Conservation (phyloP, 2,329 filamentous ascomycete species). For the Cladobotryum protrusum region DNA sequence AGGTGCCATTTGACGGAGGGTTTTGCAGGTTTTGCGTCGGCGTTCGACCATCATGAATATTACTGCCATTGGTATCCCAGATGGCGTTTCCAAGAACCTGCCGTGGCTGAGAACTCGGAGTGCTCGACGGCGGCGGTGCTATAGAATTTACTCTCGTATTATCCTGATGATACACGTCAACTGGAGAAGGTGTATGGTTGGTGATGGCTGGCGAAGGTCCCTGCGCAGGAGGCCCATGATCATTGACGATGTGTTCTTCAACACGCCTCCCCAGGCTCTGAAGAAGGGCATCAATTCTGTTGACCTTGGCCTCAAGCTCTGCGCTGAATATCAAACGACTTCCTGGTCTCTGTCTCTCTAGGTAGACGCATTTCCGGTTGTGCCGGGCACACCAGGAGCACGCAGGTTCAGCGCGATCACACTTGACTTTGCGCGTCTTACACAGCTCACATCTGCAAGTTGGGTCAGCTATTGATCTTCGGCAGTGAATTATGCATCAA, state of each 20-base stretch:
- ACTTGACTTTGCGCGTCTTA: slow-evolving; percentile 41
- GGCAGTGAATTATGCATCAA: neutral
- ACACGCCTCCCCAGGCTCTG: slow-evolving; percentile 37
- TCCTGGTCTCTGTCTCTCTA: slow-evolving; percentile 64
- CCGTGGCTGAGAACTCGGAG: slow-evolving; percentile 1
- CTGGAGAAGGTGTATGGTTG: slow-evolving; percentile 28
- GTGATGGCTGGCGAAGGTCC: slow-evolving; percentile 29
- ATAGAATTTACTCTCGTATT: neutral
- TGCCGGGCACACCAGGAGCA: slow-evolving; percentile 68
- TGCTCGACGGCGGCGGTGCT: slow-evolving; percentile 8
- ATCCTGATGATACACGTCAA: slow-evolving; percentile 19
- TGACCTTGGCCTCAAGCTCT: slow-evolving; percentile 52
- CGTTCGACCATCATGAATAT: slow-evolving; percentile 4
- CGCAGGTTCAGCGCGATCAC: slow-evolving; percentile 50
- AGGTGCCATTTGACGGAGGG: neutral
- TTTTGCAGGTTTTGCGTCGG: neutral
- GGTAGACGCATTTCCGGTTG: slow-evolving; percentile 60
- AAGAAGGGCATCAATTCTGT: slow-evolving; percentile 43
- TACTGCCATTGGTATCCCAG: slow-evolving; percentile 3
- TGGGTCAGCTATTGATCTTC: slow-evolving; percentile 1
- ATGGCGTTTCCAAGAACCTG: slow-evolving; percentile 5
- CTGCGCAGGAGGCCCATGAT: slow-evolving; percentile 19
- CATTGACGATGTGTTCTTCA: slow-evolving; percentile 35
- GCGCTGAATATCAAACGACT: slow-evolving; percentile 55
- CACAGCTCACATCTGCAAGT: slow-evolving; percentile 36